Evolutionary conservation across 257 asterid genomes (phyloP), one percentile per base, ranked within the genome.

Genomic region (Datura wrightii): DNA sequence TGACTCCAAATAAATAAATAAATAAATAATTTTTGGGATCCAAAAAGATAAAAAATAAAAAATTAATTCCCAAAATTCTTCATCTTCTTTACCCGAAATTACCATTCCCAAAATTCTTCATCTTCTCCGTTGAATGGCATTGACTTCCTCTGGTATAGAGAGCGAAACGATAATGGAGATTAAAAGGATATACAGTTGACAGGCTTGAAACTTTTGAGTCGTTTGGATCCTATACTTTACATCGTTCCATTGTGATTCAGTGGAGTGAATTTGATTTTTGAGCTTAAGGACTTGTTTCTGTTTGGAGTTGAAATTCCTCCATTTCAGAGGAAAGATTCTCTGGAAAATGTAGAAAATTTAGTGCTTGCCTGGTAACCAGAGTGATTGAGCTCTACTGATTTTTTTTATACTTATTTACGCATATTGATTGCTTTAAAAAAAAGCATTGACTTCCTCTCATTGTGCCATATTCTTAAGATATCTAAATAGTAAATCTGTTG

Each of bases 101-200:
- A 24, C 31, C 31, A 24, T 24, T 24, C 31, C 31, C 31, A 24
- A 24, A 24, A 24, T 24, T 24, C 31, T 24, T 24, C 31, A 24
- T 24, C 31, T 24, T 24, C 31, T 24, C 31, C 31, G 1, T 24
- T 24, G 31, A 24, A 24, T 24, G 31, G 31, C 31, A 24, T 24
- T 24, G 31, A 24, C 31, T 24, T 24, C 31, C 31, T 85, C 84
- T 54, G 87, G 85, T 36, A 85, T 63, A 31, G 85, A 87, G 82
- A 86, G 84, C 4, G 50, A 82, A 70, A 85, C 5, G 85, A 80
- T 84, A 83, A 24, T n/a, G 37, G 82, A 84, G 87, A 84, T 74
- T 74, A 13, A 24, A 48, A 74, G 81, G 81, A 74, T 74, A 74
- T 74, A 74, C 60, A 74, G 81, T 74, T 48, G 81, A 69, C 31